phyloP scores from a whole-genome alignment of 2,329 filamentous ascomycete genomes.

The Fusarium compactum region DNA sequence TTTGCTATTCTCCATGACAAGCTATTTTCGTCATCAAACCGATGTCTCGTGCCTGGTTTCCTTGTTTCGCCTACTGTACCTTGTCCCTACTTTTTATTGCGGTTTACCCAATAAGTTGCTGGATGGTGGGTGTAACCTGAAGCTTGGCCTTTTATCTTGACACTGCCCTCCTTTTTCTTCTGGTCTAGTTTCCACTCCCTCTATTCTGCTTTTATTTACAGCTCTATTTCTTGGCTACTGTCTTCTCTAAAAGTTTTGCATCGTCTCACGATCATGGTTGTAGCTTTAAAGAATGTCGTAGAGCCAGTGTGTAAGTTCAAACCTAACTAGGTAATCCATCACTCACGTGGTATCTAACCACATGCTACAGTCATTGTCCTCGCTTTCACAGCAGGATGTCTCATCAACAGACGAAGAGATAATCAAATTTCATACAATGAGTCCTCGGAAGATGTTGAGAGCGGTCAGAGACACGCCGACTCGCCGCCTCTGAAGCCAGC shows the following conservation, averaged over 20 bases:
- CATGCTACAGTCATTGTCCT: conserved; percentile 35
- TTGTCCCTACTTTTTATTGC: neutral
- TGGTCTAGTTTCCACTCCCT: neutral
- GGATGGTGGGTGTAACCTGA: neutral
- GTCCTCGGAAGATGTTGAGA: conserved; percentile 33
- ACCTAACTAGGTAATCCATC: fast-evolving
- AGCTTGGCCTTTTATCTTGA: neutral
- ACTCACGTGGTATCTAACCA: neutral
- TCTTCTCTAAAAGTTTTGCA: neutral
- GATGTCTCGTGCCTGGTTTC: conserved; percentile 19
- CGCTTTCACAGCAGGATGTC: conserved; percentile 42
- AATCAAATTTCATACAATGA: conserved; percentile 3
- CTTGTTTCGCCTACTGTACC: conserved; percentile 3
- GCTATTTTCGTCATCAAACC: neutral
- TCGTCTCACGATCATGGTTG: conserved; percentile 4
- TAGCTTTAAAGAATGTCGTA: conserved; percentile 18
- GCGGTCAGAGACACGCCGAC: conserved; percentile 28
- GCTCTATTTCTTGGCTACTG: neutral
- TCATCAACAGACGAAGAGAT: conserved; percentile 41
- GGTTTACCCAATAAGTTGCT: neutral
- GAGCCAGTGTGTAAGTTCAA: conserved; percentile 34
- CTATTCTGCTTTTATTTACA: neutral
- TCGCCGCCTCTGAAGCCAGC: conserved; percentile 42
- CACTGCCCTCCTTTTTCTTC: neutral
- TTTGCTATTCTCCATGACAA: conserved; percentile 17